A percentile compares a stretch with the other conserved stretches of the same genome.
Conservation (phyloP, 441 rosid species). For the Pelargonium australe region DNA sequence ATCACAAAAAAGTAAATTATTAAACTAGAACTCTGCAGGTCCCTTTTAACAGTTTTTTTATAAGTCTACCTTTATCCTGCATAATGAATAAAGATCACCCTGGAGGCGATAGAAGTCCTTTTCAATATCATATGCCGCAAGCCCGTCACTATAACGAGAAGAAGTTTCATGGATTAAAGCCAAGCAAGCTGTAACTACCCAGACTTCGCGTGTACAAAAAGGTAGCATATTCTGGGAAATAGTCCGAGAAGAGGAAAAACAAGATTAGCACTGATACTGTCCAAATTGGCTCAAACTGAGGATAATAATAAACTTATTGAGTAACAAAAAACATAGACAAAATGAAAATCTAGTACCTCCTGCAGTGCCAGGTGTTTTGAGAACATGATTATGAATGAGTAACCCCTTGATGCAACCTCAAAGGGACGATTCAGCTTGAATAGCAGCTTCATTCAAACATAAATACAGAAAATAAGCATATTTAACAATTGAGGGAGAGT, state of each 20-base stretch:
- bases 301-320: slow-evolving; percentile 3
- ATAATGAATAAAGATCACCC: slow-evolving; percentile 93
- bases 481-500: neutral
- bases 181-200: slow-evolving; percentile 92
- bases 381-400: slow-evolving; percentile 77
- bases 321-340: slow-evolving; percentile 7
- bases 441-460: slow-evolving; percentile 50
- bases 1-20: neutral
- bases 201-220: slow-evolving; percentile 91
- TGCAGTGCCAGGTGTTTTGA: slow-evolving; percentile 61
- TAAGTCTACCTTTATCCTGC: slow-evolving; percentile 65
- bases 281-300: slow-evolving; percentile 14
- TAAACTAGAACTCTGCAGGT: neutral
- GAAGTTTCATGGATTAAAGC: slow-evolving; percentile 64
- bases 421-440: slow-evolving; percentile 88
- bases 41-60: neutral
- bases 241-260: slow-evolving; percentile 20
- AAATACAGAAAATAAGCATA: slow-evolving; percentile 2
- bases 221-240: slow-evolving; percentile 58
- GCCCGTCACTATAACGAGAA: slow-evolving; percentile 62
- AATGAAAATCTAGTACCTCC: slow-evolving; percentile 50
- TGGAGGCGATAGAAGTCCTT: slow-evolving; percentile 88
- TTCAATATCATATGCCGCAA: slow-evolving; percentile 63
- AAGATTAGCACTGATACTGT: slow-evolving; percentile 22
- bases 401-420: slow-evolving; percentile 96